Conservation (phyloP, 768 basidiomycete genomes). For the Suillus tomentosus region DNA sequence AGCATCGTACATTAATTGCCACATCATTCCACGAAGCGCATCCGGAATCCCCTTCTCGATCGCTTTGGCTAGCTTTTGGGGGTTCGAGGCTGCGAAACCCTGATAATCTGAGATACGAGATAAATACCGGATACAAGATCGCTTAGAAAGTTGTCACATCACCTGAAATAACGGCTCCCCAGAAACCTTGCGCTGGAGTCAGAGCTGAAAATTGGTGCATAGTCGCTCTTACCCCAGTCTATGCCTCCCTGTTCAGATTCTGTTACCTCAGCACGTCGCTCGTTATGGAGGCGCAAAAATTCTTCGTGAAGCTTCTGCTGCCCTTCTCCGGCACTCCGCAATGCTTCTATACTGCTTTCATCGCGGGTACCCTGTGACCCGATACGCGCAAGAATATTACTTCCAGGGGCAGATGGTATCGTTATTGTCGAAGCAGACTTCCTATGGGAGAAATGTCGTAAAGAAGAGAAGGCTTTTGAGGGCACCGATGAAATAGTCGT, state of each 20-base stretch:
- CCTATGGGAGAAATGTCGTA: constrained; percentile 48
- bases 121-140: constrained; percentile 14
- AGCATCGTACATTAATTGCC: constrained; percentile 82
- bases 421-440: constrained; percentile 64
- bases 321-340: constrained; percentile 59
- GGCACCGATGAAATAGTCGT: constrained; percentile 32
- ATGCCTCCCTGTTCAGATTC: constrained; percentile 48
- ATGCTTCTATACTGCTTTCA: constrained; percentile 37
- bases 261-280: constrained; percentile 46
- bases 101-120: constrained; percentile 71
- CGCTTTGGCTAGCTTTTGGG: constrained; percentile 81
- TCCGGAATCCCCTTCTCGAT: constrained; percentile 92
- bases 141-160: constrained; percentile 16
- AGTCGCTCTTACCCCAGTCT: constrained; percentile 69
- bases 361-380: constrained; percentile 50
- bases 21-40: constrained; percentile 90
- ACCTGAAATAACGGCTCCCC: constrained; percentile 94
- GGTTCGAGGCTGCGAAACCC: constrained; percentile 73
- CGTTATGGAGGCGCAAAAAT: constrained; percentile 65
- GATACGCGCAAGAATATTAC: constrained; percentile 53
- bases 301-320: constrained; percentile 76
- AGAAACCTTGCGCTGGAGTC: constrained; percentile 66
- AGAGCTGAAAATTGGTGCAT: neutral
- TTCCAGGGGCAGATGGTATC: constrained; percentile 41
- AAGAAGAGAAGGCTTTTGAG: constrained; percentile 21